Conservation (phyloP, 2,329 filamentous ascomycete species). For the Cadophora sp. region DNA sequence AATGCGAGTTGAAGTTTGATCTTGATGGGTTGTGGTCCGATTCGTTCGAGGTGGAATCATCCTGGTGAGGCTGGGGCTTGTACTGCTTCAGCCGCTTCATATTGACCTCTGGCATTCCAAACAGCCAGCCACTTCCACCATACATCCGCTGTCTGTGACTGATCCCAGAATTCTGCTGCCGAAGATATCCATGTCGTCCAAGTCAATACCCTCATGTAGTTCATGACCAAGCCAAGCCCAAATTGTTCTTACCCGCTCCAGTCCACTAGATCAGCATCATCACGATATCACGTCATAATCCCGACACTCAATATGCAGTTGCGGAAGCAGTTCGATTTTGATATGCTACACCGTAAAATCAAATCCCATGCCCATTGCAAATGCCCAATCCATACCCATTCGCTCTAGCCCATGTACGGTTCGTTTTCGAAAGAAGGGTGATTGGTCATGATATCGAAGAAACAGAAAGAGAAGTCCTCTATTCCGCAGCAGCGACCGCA, state of each 20-base stretch:
- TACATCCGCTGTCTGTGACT: background rate
- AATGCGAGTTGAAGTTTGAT: background rate
- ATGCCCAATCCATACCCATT: conserved; percentile 44
- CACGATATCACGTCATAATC: conserved; percentile 7
- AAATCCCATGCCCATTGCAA: conserved; percentile 43
- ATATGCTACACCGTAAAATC: conserved; percentile 47
- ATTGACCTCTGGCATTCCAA: background rate
- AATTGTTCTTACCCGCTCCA: background rate
- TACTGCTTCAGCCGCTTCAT: background rate
- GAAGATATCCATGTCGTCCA: background rate
- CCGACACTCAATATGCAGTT: conserved; percentile 24
- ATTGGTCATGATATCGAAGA: conserved; percentile 44
- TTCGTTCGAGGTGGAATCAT: no score
- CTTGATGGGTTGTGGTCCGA: background rate
- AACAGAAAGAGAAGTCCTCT: conserved; percentile 39
- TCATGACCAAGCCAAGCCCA: background rate
- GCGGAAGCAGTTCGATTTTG: conserved; percentile 41
- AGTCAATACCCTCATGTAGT: background rate
- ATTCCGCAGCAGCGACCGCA: conserved; percentile 61
- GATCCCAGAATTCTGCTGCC: no score
- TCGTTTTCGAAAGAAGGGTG: conserved; percentile 39
- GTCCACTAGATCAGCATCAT: background rate
- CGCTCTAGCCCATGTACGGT: conserved; percentile 36
- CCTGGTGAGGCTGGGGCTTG: background rate
- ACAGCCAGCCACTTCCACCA: background rate